phyloP scores from a whole-genome alignment of 2,329 filamentous ascomycete species.

The Calonectria honghensis region DNA sequence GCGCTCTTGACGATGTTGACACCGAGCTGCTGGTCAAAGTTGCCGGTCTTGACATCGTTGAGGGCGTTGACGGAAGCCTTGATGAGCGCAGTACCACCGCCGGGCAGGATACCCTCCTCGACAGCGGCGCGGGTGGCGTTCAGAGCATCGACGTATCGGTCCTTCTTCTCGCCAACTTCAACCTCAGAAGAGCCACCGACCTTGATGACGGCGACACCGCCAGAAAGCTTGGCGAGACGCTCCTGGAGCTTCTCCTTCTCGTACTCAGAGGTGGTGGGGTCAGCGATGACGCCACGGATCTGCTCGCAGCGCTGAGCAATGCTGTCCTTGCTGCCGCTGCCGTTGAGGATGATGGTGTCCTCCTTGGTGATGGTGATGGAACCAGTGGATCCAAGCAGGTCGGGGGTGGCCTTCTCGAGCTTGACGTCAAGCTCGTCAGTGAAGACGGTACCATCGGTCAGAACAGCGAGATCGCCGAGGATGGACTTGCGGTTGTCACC shows the following conservation, averaged over 20 bases:
- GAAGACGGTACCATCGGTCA: constrained; percentile 98
- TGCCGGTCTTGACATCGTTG: constrained; percentile 86
- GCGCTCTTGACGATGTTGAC: constrained; percentile 98
- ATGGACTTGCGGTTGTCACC: constrained; percentile 99
- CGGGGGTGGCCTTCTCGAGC: constrained; percentile 97
- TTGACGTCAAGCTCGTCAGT: constrained; percentile 98
- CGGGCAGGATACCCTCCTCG: constrained; percentile 98
- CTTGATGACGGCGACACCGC: constrained; percentile 99
- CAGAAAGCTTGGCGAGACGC: constrained; percentile 98
- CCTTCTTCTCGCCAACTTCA: constrained; percentile 99
- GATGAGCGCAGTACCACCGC: constrained; percentile 97
- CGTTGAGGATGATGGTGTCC: constrained; percentile 99
- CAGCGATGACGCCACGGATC: constrained; percentile 96
- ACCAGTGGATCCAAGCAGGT: constrained; percentile 97
- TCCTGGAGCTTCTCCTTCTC: constrained; percentile 99
- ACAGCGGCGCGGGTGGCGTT: constrained; percentile 99
- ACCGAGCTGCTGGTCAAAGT: constrained; percentile 99
- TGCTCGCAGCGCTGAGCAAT: constrained; percentile 98
- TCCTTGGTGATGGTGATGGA: constrained; percentile 99
- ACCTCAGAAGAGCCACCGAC: constrained; percentile 98
- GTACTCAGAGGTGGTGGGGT: constrained; percentile 97
- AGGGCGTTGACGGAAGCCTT: constrained; percentile 97
- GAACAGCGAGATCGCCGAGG: constrained; percentile 94
- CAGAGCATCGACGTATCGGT: constrained; percentile 97
- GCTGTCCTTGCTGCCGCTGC: constrained; percentile 94